Conservation (phyloP, 768 basidiomycete genomes). For the Mycena galericulata region DNA sequence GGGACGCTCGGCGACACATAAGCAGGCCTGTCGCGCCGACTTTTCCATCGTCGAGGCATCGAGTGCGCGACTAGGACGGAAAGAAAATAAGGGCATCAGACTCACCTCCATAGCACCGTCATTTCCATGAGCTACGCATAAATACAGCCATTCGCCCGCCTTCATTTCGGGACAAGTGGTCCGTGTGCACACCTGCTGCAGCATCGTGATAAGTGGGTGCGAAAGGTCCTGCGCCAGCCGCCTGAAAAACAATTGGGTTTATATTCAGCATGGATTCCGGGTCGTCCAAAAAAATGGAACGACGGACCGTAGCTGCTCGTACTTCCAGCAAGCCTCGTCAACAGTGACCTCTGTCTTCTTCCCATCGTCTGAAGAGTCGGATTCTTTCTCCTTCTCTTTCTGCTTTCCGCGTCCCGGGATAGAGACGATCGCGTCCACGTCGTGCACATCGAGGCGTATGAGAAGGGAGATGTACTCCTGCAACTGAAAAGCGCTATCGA, state of each 20-base stretch:
- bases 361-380: slow-evolving; percentile 44
- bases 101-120: slow-evolving; percentile 88
- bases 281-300: neutral
- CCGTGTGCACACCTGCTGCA: slow-evolving; percentile 90
- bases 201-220: slow-evolving; percentile 84
- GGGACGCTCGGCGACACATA: too few species aligned
- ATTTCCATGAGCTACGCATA: slow-evolving; percentile 95
- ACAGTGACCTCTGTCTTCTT: slow-evolving; percentile 68
- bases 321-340: slow-evolving; percentile 89
- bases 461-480: slow-evolving; percentile 95
- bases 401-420: slow-evolving; percentile 62
- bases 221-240: slow-evolving; percentile 90
- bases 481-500: slow-evolving; percentile 94
- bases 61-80: too few species aligned
- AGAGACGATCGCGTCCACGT: slow-evolving; percentile 84
- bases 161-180: slow-evolving; percentile 96
- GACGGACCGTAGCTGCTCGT: slow-evolving; percentile 64
- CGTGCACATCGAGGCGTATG: slow-evolving; percentile 88
- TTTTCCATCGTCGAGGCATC: too few species aligned
- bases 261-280: neutral
- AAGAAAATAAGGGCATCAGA: too few species aligned
- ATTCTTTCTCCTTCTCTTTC: slow-evolving; percentile 45
- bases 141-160: slow-evolving; percentile 97
- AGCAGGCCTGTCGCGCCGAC: too few species aligned
- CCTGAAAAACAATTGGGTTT: slow-evolving; percentile 50